phyloP scores from a whole-genome alignment of 768 basidiomycete genomes.

The Tricholoma bakamatsutake region DNA sequence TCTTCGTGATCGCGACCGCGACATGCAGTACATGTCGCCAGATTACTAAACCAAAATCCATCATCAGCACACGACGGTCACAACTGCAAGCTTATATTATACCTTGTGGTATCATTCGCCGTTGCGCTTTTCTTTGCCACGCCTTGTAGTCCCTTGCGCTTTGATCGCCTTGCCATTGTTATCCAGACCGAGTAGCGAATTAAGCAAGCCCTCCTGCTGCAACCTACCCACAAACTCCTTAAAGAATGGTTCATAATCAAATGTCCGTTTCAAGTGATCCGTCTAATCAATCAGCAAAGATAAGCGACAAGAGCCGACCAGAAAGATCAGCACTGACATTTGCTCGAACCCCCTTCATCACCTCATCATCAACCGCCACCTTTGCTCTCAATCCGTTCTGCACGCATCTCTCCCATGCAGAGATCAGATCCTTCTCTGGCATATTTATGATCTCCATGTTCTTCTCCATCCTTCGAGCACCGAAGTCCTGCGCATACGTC shows the following conservation, averaged over 20 bases:
- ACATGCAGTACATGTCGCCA: too few relatives aligned
- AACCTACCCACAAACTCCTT: slow-evolving; percentile 36
- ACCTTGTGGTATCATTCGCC: slow-evolving; percentile 1
- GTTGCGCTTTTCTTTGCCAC: neutral
- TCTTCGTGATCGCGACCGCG: too few relatives aligned
- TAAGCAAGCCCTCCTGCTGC: slow-evolving; percentile 42
- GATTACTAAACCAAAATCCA: too few relatives aligned
- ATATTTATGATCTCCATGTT: slow-evolving; percentile 41
- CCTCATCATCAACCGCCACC: slow-evolving; percentile 43
- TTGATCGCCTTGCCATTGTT: slow-evolving; percentile 25
- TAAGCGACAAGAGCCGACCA: neutral
- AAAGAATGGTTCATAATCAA: slow-evolving; percentile 60
- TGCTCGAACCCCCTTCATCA: slow-evolving; percentile 33
- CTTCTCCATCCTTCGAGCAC: slow-evolving; percentile 34
- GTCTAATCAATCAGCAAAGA: slow-evolving; percentile 26
- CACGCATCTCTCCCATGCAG: slow-evolving; percentile 45
- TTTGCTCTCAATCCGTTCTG: slow-evolving; percentile 33
- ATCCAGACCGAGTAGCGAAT: slow-evolving; percentile 34
- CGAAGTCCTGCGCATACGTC: slow-evolving; percentile 40
- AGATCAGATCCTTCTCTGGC: slow-evolving; percentile 27
- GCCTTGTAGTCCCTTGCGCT: slow-evolving; percentile 5
- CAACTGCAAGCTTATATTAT: neutral
- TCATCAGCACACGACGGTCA: too few relatives aligned
- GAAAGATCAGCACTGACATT: slow-evolving; percentile 32
- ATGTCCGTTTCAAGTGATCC: slow-evolving; percentile 52